Evolutionary conservation across 345 rosid species (phyloP).

Genomic region (Mercurialis annua): DNA sequence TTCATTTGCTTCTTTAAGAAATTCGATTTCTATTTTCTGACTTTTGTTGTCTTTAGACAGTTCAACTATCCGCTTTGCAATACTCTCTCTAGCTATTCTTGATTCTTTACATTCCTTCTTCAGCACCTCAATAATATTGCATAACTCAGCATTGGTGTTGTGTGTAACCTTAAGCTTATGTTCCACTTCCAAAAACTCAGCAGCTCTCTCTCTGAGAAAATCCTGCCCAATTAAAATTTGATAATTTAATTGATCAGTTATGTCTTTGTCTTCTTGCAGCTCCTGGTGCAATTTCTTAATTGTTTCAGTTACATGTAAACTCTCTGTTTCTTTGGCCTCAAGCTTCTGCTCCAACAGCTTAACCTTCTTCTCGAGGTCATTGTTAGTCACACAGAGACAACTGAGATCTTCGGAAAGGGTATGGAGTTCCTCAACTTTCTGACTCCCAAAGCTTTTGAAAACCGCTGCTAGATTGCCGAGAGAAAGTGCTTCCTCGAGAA

Average conservation of each 20-base stretch:
- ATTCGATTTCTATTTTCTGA: conserved; percentile 44
- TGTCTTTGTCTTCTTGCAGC: conserved; percentile 48
- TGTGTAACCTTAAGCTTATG: conserved; percentile 63
- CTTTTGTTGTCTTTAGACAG: conserved; percentile 35
- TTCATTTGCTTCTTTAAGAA: conserved; percentile 48
- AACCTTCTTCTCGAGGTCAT: conserved; percentile 46
- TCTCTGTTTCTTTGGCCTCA: conserved; percentile 45
- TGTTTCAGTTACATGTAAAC: conserved; percentile 38
- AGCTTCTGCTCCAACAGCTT: conserved; percentile 45
- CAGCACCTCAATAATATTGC: conserved; percentile 58
- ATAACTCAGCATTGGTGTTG: conserved; percentile 47
- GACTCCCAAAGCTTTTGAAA: conserved; percentile 46
- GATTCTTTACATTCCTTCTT: conserved; percentile 53
- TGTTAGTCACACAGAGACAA: conserved; percentile 34
- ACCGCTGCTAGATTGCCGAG: conserved; percentile 46
- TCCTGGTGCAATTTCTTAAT: conserved; percentile 51
- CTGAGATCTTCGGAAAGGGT: conserved; percentile 42
- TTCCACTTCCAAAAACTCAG: conserved; percentile 61
- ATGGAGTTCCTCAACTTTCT: conserved; percentile 52
- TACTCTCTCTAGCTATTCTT: conserved; percentile 30
- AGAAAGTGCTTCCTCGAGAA: conserved; percentile 51
- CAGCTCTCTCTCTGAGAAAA: conserved; percentile 50
- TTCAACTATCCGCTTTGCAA: conserved; percentile 45
- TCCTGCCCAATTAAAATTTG: conserved; percentile 49
- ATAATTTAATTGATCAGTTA: conserved; percentile 53